Base-by-base conservation (phyloP, 345 rosid genomes). In the Toxicodendron radicans region DNA sequence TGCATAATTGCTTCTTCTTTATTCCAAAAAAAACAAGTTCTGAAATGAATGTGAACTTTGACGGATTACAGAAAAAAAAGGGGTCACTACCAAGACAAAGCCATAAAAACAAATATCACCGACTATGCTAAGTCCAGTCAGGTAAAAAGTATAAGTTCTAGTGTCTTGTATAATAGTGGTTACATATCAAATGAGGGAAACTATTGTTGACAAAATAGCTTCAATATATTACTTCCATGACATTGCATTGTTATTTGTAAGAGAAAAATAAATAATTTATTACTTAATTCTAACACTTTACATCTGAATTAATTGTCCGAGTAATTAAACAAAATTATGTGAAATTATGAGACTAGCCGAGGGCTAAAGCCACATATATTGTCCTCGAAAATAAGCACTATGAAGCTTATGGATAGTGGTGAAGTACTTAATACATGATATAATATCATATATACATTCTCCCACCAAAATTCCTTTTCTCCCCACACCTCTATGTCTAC, bases 21-120 rank as follows among this genome's bases (percentile, higher is more conserved):
- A 46, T 16, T 66, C 70, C 56, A 66, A 12, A 23, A 23, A 46
- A 61, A 60, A 32, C 17, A 60, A 60, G 18, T 61, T 61, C 33
- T 33, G 8, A 61, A 32, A 13, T 27, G 64, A 17, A 60, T 18
- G 30, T 56, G 43, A 38, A 38, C 43, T 38, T 38, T 7, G 43
- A 38, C 6, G 43, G 43, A 38, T 38, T 38, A 38, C 7, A 38
- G 43, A 38, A 38, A 38, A 35, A 35, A 35, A 35, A 35, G 9
- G 23, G 58, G 10, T n/a, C 7, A 54, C 18, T 54, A 7, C 24
- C 2, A 56, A 24, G 27, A 56, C 9, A 56, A 56, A 20, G 27
- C 27, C 7, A 56, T 21, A 56, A 18, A 56, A 24, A n/a, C 24
- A 2, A 7, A 12, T n/a, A 24, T 30, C 12, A 20, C 24, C 13